Conservation (phyloP, 2,329 filamentous ascomycete genomes). For the Spiromastix sp. region DNA sequence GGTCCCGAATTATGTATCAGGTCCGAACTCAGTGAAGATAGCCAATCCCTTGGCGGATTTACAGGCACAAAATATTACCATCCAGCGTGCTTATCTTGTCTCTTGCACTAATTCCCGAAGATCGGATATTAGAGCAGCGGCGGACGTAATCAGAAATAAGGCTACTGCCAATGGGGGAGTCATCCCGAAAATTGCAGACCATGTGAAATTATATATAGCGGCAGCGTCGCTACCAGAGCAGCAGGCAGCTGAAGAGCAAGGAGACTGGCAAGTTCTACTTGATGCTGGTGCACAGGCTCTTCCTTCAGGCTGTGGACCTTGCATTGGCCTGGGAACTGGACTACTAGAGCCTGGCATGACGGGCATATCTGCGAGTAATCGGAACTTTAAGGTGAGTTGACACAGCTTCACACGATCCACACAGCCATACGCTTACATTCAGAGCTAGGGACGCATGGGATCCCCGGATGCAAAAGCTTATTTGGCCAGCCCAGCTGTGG, state of each 20-base stretch:
- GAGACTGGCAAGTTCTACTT: constrained; percentile 75
- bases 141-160: constrained; percentile 73
- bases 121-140: constrained; percentile 72
- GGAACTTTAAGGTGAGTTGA: constrained; percentile 95
- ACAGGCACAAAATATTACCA: constrained; percentile 59
- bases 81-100: constrained; percentile 80
- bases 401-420: too few relatives aligned
- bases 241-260: constrained; percentile 61
- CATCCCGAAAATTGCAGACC: constrained; percentile 58
- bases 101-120: constrained; percentile 81
- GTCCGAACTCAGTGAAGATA: constrained; percentile 85
- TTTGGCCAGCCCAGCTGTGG: constrained; percentile 79
- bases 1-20: constrained; percentile 71
- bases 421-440: too few relatives aligned
- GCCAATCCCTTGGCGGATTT: constrained; percentile 68
- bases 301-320: constrained; percentile 68
- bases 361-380: constrained; percentile 72
- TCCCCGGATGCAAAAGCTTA: constrained; percentile 71
- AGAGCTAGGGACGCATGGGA: constrained; percentile 84
- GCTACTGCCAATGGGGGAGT: constrained; percentile 49
- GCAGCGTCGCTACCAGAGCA: constrained; percentile 77
- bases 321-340: constrained; percentile 75
- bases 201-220: constrained; percentile 80
- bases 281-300: constrained; percentile 67
- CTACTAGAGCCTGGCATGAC: constrained; percentile 77